Evolutionary conservation across 441 rosid genomes (phyloP).

Genomic region (Rhodomyrtus psidioides): DNA sequence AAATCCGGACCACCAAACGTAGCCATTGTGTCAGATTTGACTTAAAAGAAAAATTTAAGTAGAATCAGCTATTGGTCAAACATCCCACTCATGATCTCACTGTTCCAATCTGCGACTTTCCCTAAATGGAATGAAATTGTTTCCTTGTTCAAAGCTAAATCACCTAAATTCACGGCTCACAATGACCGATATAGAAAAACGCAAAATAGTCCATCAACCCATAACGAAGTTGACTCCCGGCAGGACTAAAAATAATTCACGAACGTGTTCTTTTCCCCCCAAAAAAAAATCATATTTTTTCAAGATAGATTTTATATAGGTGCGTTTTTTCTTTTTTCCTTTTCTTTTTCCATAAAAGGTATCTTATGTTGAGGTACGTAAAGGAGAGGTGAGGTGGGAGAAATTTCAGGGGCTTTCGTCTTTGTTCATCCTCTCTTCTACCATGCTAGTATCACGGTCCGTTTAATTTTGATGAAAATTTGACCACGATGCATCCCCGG

Average conservation of each 20-base stretch:
- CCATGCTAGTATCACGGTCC: no score
- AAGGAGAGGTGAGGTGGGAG: neutral
- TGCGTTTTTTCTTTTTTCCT: neutral
- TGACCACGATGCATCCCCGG: no score
- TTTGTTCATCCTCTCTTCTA: neutral
- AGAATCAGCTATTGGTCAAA: neutral
- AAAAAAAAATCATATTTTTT: neutral
- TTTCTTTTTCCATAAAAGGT: neutral
- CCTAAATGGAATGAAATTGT: neutral
- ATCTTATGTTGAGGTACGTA: neutral
- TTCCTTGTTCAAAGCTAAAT: neutral
- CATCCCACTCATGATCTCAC: neutral
- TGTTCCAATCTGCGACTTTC: neutral
- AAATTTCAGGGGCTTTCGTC: neutral
- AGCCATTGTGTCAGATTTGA: neutral
- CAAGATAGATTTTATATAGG: neutral
- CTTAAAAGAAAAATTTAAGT: neutral
- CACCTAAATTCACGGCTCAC: neutral
- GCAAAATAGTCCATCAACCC: neutral
- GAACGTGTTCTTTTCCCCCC: neutral
- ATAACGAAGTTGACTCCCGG: neutral
- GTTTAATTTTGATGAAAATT: no score
- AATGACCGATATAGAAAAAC: neutral
- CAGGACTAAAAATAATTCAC: neutral
- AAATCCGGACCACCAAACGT: no score